phyloP scores from a whole-genome alignment of 352 stramenopile genomes.

The Detonula confervacea region DNA sequence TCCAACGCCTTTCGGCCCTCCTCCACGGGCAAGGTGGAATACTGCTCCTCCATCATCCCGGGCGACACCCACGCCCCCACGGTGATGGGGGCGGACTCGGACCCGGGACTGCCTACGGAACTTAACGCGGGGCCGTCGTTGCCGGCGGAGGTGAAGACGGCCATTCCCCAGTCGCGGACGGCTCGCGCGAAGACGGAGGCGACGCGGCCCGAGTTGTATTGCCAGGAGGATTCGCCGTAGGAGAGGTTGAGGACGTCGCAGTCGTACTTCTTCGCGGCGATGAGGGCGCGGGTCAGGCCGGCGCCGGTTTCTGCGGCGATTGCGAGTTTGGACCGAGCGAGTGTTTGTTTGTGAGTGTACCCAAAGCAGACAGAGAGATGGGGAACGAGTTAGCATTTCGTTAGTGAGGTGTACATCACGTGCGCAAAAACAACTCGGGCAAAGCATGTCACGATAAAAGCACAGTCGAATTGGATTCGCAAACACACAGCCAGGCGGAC shows the following conservation, averaged over 20 bases:
- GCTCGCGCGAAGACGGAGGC: slow-evolving; percentile 90
- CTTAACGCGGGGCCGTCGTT: slow-evolving; percentile 96
- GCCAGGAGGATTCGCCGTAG: slow-evolving; percentile 92
- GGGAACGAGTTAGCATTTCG: no score
- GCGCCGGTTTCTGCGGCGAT: slow-evolving; percentile 95
- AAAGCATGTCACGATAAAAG: no score
- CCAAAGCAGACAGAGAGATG: no score
- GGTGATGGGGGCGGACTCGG: slow-evolving; percentile 89
- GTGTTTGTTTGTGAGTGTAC: no score
- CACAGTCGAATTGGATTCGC: no score
- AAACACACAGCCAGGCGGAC: no score
- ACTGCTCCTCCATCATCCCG: slow-evolving; percentile 92
- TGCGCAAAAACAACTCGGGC: no score
- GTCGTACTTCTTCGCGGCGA: slow-evolving; percentile 88
- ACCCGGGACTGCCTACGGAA: slow-evolving; percentile 91
- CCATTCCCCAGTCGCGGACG: slow-evolving; percentile 91
- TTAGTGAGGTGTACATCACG: no score
- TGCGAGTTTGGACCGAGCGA: no score
- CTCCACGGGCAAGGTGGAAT: slow-evolving; percentile 82
- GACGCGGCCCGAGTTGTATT: slow-evolving; percentile 89
- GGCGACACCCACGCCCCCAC: slow-evolving; percentile 95
- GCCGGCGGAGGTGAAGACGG: slow-evolving; percentile 92
- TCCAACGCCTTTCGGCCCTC: slow-evolving; percentile 7
- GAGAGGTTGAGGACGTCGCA: slow-evolving; percentile 97
- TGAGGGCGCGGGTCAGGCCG: slow-evolving; percentile 90